Evolutionary conservation across 1,284 basidiomycete species (phyloP), one percentile per base, ranked within the genome.

Genomic region (Cutaneotrichosporon dermatis): DNA sequence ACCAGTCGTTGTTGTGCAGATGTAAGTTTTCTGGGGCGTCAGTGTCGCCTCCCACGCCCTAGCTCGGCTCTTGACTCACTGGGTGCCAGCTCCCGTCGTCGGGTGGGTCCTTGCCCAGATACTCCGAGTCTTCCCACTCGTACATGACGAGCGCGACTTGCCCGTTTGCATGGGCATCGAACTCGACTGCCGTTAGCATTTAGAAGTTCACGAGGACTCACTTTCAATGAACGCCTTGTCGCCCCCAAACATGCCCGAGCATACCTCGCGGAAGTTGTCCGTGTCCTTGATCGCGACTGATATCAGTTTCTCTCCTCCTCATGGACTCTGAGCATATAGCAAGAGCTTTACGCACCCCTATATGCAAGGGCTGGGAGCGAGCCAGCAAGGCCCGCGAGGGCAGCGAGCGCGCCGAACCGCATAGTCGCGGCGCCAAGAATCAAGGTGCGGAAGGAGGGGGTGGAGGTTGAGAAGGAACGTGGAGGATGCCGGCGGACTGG

Each of bases 61-160:
- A 25, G 25, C 25, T 25, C 25, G 25, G 25, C 25, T 25, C 25
- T 25, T 25, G 25, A 25, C 25, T 45, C 12, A 57, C 48, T 39
- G 43, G 15, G 43, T 49, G 54, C 37, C 25, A 54, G 41, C 41
- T 53, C 16, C 45, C 46, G 39, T 48, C 48, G 36, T 49, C 69
- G 3, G 68, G 68, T 8, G 71, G 69, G 6, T 77, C 70, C 34
- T 78, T 89, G 39, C 95, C 95, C 10, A 99, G 82, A 71, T 89
- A 92, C 56, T 82, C 79, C 52, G 88, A 86, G 72, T 99, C 95
- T 36, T 81, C 74, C 90, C 93, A 98, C 77, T 99, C 95, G 75
- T 98, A 99, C 51, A 99, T 86, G 58, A 96, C 88, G 80, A 95
- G 86, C 13, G 95, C 90, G 35, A 97, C 82, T 72, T 93, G 90